Evolutionary conservation across 202 grass and related monocot genomes (phyloP), one percentile per base, ranked within the genome.

Genomic region (Thinopyrum obtusiflorum): DNA sequence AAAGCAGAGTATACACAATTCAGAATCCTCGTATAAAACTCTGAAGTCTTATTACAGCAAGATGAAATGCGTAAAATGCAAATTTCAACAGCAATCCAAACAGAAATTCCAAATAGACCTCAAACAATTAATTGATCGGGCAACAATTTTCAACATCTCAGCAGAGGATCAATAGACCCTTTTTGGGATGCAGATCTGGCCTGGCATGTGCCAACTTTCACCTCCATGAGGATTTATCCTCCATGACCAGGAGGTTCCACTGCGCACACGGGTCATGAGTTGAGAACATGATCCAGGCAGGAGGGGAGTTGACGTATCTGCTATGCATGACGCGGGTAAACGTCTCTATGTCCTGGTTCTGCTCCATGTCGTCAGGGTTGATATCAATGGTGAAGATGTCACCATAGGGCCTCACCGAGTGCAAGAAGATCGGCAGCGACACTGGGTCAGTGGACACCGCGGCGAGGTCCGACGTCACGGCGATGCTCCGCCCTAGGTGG

Each of bases 361-460:
- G 31, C 15, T 9, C 3, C 64, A 82, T 86, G 59, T 89, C 46
- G 9, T 69, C 32, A 0, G 77, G 31, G 25, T 86, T 68, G 5
- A 89, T 61, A 18, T 89, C 46, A 6, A 89, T 32, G 0, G 82
- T 76, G 76, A 89, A 89, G 29, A 89, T 80, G 36, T 89, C 87
- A 8, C 68, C 59, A 1, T 89, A 85, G 55, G 82, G 60, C 44
- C 82, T 68, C 1, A 86, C 39, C 0, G 46, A 86, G 60, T 86
- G 77, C 69, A 77, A 6, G 17, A 70, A 6, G 17, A 70, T 18
- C 0, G 83, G 87, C 42, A 69, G 28, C 3, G 85, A 88, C 26
- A 88, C 81, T 2, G 89, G 85, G 11, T 91, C 51, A 2, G 57
- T 69, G 0, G 83, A 81, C 24, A 89, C 87, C 4, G 25, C 83